These are phyloP conservation scores for Aspergillus asperescens DNA, from an alignment of 495 filamentous ascomycete species.

Conservation along the genomic window DNA sequence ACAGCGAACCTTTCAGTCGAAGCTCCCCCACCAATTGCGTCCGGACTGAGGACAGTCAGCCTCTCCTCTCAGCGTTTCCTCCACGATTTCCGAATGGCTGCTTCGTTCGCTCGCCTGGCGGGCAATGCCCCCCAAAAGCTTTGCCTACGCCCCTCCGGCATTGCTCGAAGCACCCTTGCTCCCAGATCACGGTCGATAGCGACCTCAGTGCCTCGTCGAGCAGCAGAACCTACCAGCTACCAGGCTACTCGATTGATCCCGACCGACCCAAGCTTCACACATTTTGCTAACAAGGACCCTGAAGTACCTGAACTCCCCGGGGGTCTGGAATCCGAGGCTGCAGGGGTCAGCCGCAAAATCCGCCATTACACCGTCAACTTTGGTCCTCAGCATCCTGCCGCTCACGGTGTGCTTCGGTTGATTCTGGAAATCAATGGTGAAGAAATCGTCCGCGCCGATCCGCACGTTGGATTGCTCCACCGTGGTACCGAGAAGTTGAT, in stretches of 20 bases:
- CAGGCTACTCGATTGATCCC: slow-evolving; percentile 56
- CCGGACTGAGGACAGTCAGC: slow-evolving; percentile 39
- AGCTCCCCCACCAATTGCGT: slow-evolving; percentile 41
- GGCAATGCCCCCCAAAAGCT: slow-evolving; percentile 61
- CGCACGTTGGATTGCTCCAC: slow-evolving; percentile 94
- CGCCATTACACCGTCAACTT: slow-evolving; percentile 99
- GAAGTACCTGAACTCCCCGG: slow-evolving; percentile 36
- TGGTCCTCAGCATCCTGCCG: slow-evolving; percentile 97
- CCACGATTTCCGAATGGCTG: slow-evolving; percentile 54
- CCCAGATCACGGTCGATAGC: slow-evolving; percentile 60
- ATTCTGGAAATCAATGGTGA: slow-evolving; percentile 98
- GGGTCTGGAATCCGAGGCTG: slow-evolving; percentile 46
- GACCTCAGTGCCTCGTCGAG: slow-evolving; percentile 57
- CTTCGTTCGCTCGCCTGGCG: slow-evolving; percentile 58
- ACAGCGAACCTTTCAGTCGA: slow-evolving; percentile 28
- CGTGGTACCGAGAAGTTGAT: slow-evolving; percentile 99
- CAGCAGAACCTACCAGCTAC: slow-evolving; percentile 52
- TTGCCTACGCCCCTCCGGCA: slow-evolving; percentile 48
- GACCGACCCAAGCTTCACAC: slow-evolving; percentile 53
- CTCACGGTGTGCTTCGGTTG: slow-evolving; percentile 94
- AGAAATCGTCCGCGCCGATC: slow-evolving; percentile 93
- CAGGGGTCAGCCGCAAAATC: slow-evolving; percentile 73
- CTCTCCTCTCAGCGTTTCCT: slow-evolving; percentile 20
- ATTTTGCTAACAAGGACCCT: slow-evolving; percentile 44
- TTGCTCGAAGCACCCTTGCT: slow-evolving; percentile 33